Conservation (phyloP, 2,329 filamentous ascomycete genomes). For the Cercospora sojina region DNA sequence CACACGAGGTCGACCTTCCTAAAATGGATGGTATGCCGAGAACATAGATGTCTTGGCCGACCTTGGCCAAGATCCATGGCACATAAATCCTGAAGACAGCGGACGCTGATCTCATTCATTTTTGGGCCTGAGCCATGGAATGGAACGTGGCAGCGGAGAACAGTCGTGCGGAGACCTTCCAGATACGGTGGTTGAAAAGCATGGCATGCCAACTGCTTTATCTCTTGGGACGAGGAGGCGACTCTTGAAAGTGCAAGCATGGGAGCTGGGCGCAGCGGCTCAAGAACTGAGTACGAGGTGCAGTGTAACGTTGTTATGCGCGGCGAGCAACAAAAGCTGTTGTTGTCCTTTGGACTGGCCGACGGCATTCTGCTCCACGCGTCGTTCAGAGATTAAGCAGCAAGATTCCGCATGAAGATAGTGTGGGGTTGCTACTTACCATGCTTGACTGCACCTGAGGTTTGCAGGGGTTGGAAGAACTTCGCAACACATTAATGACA, state of each 20-base stretch:
- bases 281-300: background rate
- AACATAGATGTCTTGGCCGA: slow-evolving; percentile 1
- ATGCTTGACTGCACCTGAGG: background rate
- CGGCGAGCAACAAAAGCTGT: background rate
- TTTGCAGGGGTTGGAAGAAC: background rate
- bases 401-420: background rate
- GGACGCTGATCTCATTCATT: background rate
- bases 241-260: background rate
- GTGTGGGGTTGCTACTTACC: background rate
- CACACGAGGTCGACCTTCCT: slow-evolving; percentile 1
- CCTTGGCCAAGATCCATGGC: slow-evolving; percentile 2
- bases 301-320: background rate
- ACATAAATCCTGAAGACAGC: background rate
- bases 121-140: background rate
- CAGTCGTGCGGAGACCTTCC: slow-evolving; percentile 1
- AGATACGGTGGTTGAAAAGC: background rate
- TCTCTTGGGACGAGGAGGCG: slow-evolving; percentile 2
- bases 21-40: slow-evolving; percentile 4
- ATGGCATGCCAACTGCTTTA: slow-evolving; percentile 4
- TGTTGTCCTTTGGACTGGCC: background rate
- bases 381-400: background rate
- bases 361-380: background rate
- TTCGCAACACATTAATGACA: background rate
- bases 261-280: background rate
- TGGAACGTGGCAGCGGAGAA: background rate